Evolutionary conservation across 108 stramenopile species (phyloP).

Genomic region (Skeletonema menzelii): DNA sequence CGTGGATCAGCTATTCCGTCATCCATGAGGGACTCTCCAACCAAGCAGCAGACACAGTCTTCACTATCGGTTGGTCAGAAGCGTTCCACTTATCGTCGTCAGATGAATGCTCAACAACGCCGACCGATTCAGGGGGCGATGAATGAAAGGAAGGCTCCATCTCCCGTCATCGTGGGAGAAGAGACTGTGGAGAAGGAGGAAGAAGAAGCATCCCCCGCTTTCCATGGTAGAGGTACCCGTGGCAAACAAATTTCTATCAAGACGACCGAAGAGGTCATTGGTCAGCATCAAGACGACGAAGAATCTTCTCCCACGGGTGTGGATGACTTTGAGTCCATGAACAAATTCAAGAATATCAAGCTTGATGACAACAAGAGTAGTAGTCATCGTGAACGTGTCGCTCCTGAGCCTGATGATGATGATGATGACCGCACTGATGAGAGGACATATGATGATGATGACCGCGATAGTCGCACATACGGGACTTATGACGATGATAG

Average conservation of each 20-base stretch:
- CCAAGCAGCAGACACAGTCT: not conserved
- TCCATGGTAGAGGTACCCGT: not conserved
- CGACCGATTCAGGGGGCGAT: not conserved
- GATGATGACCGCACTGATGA: conserved; percentile 10
- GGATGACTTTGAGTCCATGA: conserved; percentile 11
- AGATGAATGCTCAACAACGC: not conserved
- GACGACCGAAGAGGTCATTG: conserved; percentile 2
- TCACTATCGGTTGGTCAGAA: not conserved
- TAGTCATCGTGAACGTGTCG: not conserved
- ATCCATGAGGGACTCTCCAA: not conserved
- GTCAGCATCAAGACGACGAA: conserved; percentile 3
- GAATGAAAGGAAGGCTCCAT: not conserved
- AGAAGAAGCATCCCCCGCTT: not conserved
- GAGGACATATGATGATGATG: conserved; percentile 4
- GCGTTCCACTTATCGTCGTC: not conserved
- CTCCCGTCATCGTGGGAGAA: not conserved
- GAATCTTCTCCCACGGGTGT: conserved; percentile 29
- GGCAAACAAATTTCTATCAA: not conserved
- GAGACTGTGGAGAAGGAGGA: not conserved
- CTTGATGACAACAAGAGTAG: conserved; percentile 3
- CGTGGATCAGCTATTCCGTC: not conserved
- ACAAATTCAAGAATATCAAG: conserved; percentile 10
- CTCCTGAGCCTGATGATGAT: conserved; percentile 1
- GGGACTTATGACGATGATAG: conserved; percentile 14
- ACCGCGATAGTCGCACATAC: conserved; percentile 5